Evolutionary conservation across 345 rosid species (phyloP), one percentile per base, ranked within the genome.

Genomic region (Isatis tinctoria): DNA sequence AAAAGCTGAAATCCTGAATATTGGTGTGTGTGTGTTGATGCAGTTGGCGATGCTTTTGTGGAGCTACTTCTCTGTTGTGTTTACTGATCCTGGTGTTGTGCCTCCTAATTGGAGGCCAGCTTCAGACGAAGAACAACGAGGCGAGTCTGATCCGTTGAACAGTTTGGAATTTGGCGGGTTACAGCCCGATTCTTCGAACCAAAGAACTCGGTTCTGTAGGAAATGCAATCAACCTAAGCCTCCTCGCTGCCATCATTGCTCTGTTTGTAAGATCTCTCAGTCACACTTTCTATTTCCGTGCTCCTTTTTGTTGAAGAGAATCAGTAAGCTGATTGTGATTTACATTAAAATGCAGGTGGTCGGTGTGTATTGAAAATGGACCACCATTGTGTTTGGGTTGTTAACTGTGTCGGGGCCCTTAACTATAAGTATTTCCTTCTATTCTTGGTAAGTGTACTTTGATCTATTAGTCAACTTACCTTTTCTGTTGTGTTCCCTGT

Each of bases 351-450:
- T 69, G 68, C 85, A 95, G 99, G 99, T 78, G 97, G 92, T 41
- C 80, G 93, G 64, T 95, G 99, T 74, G 87, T 90, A 41, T 87
- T 95, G 57, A 95, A 92, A 84, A 95, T 95, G 99, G 97, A 95
- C 56, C 98, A 90, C 72, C 99, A 95, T 82, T 95, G 99, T 81
- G 94, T 95, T 24, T 95, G 99, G 99, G 99, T 95, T 84, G 99
- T 95, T 49, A 92, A 89, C 75, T 95, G 99, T 68, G 99, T 95
- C 35, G 99, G 99, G 28, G 99, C 96, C 2, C 83, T 87, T 57
- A 92, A 92, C 78, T 95, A 92, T 73, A 95, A 95, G 84, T 92
- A 88, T 57, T 95, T 95, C 69, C 96, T 95, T 79, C 92, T 95
- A 68, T 95, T 92, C 77, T 81, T 95, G 99, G 98, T 92, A 81